phyloP scores from a whole-genome alignment of 768 basidiomycete species.

The Rhizopogon salebrosus region DNA sequence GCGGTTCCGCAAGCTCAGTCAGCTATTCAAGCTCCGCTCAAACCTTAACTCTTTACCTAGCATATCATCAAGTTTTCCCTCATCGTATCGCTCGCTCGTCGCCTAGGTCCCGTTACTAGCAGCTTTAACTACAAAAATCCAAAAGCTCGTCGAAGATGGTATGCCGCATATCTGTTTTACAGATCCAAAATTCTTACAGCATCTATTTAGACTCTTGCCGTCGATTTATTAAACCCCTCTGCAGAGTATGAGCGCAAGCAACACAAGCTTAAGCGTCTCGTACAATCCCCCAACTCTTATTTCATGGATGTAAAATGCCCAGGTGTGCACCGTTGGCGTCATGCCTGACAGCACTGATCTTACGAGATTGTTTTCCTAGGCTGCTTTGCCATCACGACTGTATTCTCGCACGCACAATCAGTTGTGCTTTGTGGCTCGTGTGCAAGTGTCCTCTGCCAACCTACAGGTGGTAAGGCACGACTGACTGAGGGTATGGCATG shows the following conservation, averaged over 20 bases:
- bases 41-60: background rate
- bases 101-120: background rate
- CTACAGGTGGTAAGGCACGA: slow-evolving; percentile 96
- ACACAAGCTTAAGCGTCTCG: slow-evolving; percentile 99
- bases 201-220: slow-evolving; percentile 79
- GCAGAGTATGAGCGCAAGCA: slow-evolving; percentile 78
- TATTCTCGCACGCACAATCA: slow-evolving; percentile 99
- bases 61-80: background rate
- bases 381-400: slow-evolving; percentile 92
- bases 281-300: slow-evolving; percentile 97
- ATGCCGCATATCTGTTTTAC: background rate
- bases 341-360: background rate
- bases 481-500: slow-evolving; percentile 84
- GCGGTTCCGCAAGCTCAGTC: too few relatives aligned
- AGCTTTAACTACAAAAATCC: background rate
- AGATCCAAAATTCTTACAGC: background rate
- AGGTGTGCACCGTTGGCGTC: slow-evolving; percentile 46
- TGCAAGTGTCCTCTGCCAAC: slow-evolving; percentile 93
- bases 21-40: background rate
- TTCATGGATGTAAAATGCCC: slow-evolving; percentile 99
- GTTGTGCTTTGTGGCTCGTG: slow-evolving; percentile 93
- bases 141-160: background rate
- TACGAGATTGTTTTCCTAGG: slow-evolving; percentile 38
- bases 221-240: slow-evolving; percentile 97
- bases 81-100: background rate